Percentiles rank a stretch among this genome's conserved stretches.
These are phyloP conservation scores for Fusarium succisae DNA, from an alignment of 2,329 filamentous ascomycete species.

Conservation along the genomic window DNA sequence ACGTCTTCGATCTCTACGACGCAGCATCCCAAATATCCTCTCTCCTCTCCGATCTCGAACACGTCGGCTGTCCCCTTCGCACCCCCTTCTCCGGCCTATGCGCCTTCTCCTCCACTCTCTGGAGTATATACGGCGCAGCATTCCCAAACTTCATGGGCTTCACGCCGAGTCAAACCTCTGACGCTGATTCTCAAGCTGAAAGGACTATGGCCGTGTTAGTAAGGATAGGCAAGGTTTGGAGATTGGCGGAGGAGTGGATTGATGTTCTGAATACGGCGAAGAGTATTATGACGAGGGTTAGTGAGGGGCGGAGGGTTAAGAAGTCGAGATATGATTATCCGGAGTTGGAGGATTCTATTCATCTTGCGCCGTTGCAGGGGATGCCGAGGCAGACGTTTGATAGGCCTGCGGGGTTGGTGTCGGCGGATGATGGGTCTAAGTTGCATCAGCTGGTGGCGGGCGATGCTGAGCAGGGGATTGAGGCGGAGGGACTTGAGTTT, in stretches of 20 bases:
- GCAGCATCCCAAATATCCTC: constrained; percentile 37
- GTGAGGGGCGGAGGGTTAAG: constrained; percentile 14
- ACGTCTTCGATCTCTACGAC: constrained; percentile 29
- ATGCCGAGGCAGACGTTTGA: constrained; percentile 36
- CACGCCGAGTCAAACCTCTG: not conserved
- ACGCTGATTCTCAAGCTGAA: constrained; percentile 26
- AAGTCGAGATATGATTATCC: constrained; percentile 40
- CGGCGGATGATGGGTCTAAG: not conserved
- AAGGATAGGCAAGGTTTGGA: constrained; percentile 32
- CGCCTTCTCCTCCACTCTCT: constrained; percentile 30
- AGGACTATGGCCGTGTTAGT: constrained; percentile 19
- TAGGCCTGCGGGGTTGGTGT: not conserved
- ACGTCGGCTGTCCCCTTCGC: constrained; percentile 27
- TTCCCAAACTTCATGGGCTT: constrained; percentile 38
- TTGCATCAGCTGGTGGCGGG: not conserved
- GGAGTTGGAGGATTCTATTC: constrained; percentile 37
- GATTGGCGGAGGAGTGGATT: constrained; percentile 40
- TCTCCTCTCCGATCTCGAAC: constrained; percentile 32
- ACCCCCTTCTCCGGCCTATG: constrained; percentile 38
- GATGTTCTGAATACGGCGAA: constrained; percentile 36
- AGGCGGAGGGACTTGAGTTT: not conserved
- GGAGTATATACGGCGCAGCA: constrained; percentile 33
- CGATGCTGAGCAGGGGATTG: not conserved
- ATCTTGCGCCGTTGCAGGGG: constrained; percentile 36
- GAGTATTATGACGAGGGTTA: constrained; percentile 20